Evolutionary conservation across 805 yeast genomes (phyloP).

Genomic region (Clavispora carvajalis): DNA sequence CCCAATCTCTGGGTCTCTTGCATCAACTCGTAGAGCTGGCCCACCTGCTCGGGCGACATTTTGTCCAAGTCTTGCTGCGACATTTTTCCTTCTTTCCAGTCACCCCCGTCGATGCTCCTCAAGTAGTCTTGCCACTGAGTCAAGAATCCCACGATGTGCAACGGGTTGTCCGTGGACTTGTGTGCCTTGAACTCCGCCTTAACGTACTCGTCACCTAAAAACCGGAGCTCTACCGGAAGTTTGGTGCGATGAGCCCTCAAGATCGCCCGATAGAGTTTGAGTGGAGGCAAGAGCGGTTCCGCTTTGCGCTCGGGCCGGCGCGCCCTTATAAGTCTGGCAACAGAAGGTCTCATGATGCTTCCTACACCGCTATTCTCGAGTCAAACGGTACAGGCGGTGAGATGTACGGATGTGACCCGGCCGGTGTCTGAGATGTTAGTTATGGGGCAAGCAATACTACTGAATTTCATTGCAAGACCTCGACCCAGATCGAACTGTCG

Average conservation of each 20-base stretch:
- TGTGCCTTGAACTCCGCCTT: constrained; percentile 87
- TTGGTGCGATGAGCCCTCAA: constrained; percentile 66
- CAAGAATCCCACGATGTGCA: constrained; percentile 88
- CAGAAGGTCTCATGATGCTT: constrained; percentile 32
- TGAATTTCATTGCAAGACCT: no score
- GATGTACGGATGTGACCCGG: neutral
- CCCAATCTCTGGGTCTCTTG: constrained; percentile 52
- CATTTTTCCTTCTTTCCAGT: constrained; percentile 42
- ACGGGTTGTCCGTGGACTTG: constrained; percentile 75
- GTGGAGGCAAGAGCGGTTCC: constrained; percentile 69
- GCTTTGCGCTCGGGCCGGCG: constrained; percentile 37
- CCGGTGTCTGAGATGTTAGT: no score
- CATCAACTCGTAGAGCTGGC: constrained; percentile 76
- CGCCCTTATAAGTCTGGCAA: constrained; percentile 31
- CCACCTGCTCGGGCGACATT: constrained; percentile 86
- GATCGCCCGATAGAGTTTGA: constrained; percentile 71
- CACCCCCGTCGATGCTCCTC: constrained; percentile 45
- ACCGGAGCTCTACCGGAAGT: constrained; percentile 65
- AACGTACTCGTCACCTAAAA: constrained; percentile 86
- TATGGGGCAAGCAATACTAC: no score
- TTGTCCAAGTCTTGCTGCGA: constrained; percentile 64
- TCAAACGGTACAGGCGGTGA: no score
- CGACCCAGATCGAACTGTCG: no score
- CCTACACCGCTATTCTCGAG: no score
- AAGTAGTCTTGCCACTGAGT: constrained; percentile 92